Percentiles rank a stretch among this genome's conserved stretches.
These are phyloP conservation scores for Colletotrichum melonis DNA, from an alignment of 2,329 filamentous ascomycete genomes.

Conservation along the genomic window DNA sequence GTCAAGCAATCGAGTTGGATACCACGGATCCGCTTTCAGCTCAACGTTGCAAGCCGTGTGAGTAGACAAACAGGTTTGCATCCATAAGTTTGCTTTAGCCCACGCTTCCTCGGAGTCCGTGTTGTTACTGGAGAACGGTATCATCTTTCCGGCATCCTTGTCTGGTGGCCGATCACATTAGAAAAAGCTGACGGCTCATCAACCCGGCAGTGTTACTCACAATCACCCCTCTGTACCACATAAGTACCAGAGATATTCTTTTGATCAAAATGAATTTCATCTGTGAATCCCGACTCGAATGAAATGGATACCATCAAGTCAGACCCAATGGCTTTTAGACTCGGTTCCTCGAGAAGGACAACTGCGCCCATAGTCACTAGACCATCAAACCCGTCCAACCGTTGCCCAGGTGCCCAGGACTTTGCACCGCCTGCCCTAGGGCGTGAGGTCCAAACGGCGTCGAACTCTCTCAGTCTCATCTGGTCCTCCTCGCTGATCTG, in stretches of 20 bases:
- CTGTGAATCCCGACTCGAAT: not conserved
- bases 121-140: not conserved
- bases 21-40: not conserved
- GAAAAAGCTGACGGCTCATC: not conserved
- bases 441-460: not conserved
- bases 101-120: slow-evolving; percentile 10
- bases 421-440: too few species aligned
- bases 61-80: not conserved
- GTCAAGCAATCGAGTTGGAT: slow-evolving; percentile 10
- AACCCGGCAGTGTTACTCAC: not conserved
- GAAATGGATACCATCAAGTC: not conserved
- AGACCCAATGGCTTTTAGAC: not conserved
- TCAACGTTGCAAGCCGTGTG: slow-evolving; percentile 14
- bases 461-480: not conserved
- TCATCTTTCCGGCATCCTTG: not conserved
- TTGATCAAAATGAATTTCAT: not conserved
- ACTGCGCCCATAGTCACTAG: slow-evolving; percentile 7
- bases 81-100: not conserved
- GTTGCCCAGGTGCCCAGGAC: not conserved
- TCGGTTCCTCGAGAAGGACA: not conserved
- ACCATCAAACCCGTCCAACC: not conserved
- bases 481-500: not conserved
- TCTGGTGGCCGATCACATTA: not conserved
- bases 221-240: not conserved
- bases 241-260: not conserved